Conservation (phyloP, 768 basidiomycete species). For the Tephrocybe sp. region DNA sequence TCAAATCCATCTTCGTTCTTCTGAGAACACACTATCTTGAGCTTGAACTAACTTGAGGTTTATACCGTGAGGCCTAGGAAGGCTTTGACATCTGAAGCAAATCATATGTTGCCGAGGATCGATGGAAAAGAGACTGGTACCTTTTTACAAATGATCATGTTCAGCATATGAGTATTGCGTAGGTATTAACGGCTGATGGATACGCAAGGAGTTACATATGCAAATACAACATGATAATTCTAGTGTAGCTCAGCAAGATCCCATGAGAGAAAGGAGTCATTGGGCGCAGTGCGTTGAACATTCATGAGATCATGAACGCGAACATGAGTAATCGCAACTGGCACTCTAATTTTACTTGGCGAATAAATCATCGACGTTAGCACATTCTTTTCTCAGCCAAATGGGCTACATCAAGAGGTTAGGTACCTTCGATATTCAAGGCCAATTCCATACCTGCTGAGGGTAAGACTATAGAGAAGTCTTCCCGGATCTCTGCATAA, state of each 20-base stretch:
- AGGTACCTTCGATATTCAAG: background rate
- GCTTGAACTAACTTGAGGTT: conserved; percentile 4
- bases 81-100: background rate
- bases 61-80: background rate
- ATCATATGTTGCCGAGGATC: conserved; percentile 9
- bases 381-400: conserved; percentile 3
- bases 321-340: too few relatives aligned
- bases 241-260: too few relatives aligned
- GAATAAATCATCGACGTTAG: background rate
- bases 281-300: too few relatives aligned
- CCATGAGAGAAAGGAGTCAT: too few relatives aligned
- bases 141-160: background rate
- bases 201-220: too few relatives aligned
- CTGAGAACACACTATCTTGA: background rate
- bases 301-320: too few relatives aligned
- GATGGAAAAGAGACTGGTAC: background rate
- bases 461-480: conserved; percentile 67
- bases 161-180: too few relatives aligned
- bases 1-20: background rate
- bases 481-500: conserved; percentile 74
- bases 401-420: conserved; percentile 20
- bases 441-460: conserved; percentile 55
- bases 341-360: too few relatives aligned
- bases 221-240: too few relatives aligned
- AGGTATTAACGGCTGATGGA: too few relatives aligned